Conservation (phyloP, 192 early-diverging fungal genomes). For the Coemansia reversa region DNA sequence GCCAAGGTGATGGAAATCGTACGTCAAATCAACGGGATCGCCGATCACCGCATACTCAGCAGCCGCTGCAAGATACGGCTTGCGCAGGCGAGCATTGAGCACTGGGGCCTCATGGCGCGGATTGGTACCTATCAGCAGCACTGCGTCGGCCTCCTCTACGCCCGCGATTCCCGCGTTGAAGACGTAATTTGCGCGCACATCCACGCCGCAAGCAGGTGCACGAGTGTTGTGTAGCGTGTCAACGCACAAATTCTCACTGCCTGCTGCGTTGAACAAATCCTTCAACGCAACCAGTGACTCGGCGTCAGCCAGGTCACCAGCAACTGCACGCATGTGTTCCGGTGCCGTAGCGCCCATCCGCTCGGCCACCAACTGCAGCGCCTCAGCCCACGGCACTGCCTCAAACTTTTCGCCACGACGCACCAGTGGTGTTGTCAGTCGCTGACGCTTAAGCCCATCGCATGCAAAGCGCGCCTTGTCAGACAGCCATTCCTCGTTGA, state of each 20-base stretch:
- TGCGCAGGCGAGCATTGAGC: slow-evolving; percentile 94
- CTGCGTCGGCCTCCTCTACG: slow-evolving; percentile 89
- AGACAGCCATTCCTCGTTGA: slow-evolving; percentile 99
- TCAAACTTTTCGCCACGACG: slow-evolving; percentile 82
- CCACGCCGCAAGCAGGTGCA: slow-evolving; percentile 57
- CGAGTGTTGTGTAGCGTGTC: slow-evolving; percentile 56
- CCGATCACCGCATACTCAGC: slow-evolving; percentile 84
- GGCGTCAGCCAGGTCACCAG: slow-evolving; percentile 90
- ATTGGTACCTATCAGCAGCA: slow-evolving; percentile 92
- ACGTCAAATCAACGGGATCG: slow-evolving; percentile 74
- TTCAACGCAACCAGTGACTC: slow-evolving; percentile 93
- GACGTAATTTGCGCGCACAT: slow-evolving; percentile 89
- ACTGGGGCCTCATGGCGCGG: slow-evolving; percentile 95
- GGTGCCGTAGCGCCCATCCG: slow-evolving; percentile 62
- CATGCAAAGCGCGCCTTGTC: slow-evolving; percentile 95
- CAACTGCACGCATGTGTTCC: slow-evolving; percentile 75
- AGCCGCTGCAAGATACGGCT: slow-evolving; percentile 82
- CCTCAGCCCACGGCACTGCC: slow-evolving; percentile 82
- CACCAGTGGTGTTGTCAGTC: slow-evolving; percentile 89
- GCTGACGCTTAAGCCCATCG: slow-evolving; percentile 95
- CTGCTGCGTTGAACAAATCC: slow-evolving; percentile 87
- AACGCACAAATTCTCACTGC: slow-evolving; percentile 80
- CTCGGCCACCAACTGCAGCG: slow-evolving; percentile 69
- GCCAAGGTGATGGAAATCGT: slow-evolving; percentile 88
- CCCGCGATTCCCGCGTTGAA: slow-evolving; percentile 82